Conservation (phyloP, 805 yeast genomes). For the Saccharomycopsis olivae region DNA sequence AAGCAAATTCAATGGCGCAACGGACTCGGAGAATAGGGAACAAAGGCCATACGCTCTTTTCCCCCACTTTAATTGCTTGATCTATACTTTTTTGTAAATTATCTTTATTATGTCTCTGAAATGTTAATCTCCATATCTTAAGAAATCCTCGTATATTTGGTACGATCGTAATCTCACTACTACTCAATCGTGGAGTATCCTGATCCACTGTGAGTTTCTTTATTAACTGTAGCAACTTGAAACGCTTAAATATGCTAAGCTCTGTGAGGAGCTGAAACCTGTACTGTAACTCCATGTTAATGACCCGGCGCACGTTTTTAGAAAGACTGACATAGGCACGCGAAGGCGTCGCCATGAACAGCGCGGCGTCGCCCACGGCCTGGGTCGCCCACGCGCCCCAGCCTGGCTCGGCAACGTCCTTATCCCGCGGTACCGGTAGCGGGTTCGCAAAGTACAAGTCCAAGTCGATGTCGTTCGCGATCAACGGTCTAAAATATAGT, state of each 20-base stretch:
- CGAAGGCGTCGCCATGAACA: slow-evolving; percentile 24
- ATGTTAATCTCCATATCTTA: slow-evolving; percentile 8
- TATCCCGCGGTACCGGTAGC: slow-evolving; percentile 27
- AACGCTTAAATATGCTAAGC: not conserved
- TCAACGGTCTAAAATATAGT: slow-evolving; percentile 85
- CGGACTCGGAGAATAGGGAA: slow-evolving; percentile 77
- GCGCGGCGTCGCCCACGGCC: no score
- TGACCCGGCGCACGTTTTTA: slow-evolving; percentile 39
- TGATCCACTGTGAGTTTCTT: slow-evolving; percentile 81
- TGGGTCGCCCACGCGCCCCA: no score
- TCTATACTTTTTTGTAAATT: slow-evolving; percentile 49
- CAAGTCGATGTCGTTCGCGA: slow-evolving; percentile 75
- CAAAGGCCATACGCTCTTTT: slow-evolving; percentile 87
- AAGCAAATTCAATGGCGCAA: slow-evolving; percentile 79
- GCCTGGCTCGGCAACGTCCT: no score
- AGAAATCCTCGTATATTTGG: slow-evolving; percentile 68
- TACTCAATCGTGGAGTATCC: slow-evolving; percentile 63
- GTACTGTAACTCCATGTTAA: slow-evolving; percentile 75
- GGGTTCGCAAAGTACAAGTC: slow-evolving; percentile 32
- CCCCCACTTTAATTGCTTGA: slow-evolving; percentile 87
- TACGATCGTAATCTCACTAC: slow-evolving; percentile 78
- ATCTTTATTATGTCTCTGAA: slow-evolving; percentile 23
- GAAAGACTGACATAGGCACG: slow-evolving; percentile 26
- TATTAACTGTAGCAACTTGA: slow-evolving; percentile 27
- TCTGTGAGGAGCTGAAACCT: slow-evolving; percentile 53